These are phyloP conservation scores for Pseudofabraea citricarpa DNA, from an alignment of 2,329 filamentous ascomycete species.

Conservation along the genomic window DNA sequence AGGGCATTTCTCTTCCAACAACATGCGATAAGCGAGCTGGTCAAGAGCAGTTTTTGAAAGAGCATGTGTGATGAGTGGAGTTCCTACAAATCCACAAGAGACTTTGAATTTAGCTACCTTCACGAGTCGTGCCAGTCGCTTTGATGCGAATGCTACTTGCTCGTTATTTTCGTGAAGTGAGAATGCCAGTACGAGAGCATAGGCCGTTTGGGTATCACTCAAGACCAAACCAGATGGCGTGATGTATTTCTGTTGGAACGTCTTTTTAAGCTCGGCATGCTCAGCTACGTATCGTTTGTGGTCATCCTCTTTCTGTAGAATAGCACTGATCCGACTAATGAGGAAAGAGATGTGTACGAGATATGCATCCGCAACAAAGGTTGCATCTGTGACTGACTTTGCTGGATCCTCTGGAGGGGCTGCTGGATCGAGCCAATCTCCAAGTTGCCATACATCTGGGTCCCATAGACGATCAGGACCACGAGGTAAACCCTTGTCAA, in stretches of 20 bases:
- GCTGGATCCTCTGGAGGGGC: constrained; percentile 34
- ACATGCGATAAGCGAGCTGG: constrained; percentile 28
- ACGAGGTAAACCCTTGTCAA: constrained; percentile 30
- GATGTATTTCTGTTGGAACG: constrained; percentile 20
- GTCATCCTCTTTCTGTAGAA: constrained; percentile 23
- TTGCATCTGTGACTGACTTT: constrained; percentile 30
- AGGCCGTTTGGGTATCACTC: constrained; percentile 16
- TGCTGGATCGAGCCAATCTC: constrained; percentile 42
- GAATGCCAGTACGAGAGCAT: constrained; percentile 13
- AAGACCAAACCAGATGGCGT: constrained; percentile 8
- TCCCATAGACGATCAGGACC: constrained; percentile 34
- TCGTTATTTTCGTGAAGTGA: constrained; percentile 4
- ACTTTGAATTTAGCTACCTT: constrained; percentile 10
- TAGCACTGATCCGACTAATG: constrained; percentile 28
- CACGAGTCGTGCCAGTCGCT: constrained; percentile 10
- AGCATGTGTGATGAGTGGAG: constrained; percentile 15
- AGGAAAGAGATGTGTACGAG: constrained; percentile 36
- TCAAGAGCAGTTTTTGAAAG: constrained; percentile 5
- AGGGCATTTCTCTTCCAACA: constrained; percentile 27
- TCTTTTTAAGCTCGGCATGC: constrained; percentile 6
- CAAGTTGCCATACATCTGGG: constrained; percentile 30
- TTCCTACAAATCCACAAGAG: constrained; percentile 18
- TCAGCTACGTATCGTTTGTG: constrained; percentile 17
- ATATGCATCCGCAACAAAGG: constrained; percentile 39
- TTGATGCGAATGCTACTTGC: constrained; percentile 6